Base-by-base conservation (phyloP, 2,329 filamentous ascomycete genomes). In the Colletotrichum lini region DNA sequence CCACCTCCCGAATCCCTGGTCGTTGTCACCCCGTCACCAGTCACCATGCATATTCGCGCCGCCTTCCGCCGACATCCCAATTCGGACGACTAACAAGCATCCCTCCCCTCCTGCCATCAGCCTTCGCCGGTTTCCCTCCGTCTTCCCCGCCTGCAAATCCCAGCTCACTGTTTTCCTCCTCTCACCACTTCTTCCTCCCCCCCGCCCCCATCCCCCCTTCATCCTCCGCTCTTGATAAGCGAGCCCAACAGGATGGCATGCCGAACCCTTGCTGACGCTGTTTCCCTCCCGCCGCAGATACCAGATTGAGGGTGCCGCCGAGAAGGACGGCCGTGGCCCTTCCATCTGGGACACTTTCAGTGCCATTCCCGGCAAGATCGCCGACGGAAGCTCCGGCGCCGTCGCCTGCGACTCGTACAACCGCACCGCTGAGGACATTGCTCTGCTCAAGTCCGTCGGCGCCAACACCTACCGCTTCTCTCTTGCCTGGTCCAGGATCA, bases 281-380 rank as follows among this genome's bases (percentile, higher is more conserved):
- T 47, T 44, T 54, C 45, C 44, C 49, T 7, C 42, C 56, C 65
- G 65, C 49, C 72, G 6, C 78, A 96, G 94, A 79, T 97, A 96
- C 85, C 94, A 97, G 81, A 93, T 97, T 76, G 94, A 97, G 85
- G 94, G 94, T 69, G 91, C 90, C 58, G 85, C 88, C 49, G 85
- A 92, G 58, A 89, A 92, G 78, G 94, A 96, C 79, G 94, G 94
- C 74, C 93, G 94, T 74, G 92, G 89, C 26, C 91, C 93, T 65
- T 94, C 92, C 73, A 96, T 97, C 81, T 97, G 94, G 94, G 94
- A 97, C 82, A 92, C 89, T n/a, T 97, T 97, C 84, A 95, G 93
- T 83, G 89, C 89, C 73, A 92, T 90, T 65, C 91, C 92, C 8
- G 93, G 93, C 77, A 97, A 96, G 83, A 95, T 96, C 77, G 93